phyloP scores from a whole-genome alignment of 2,329 filamentous ascomycete species.

The Dactylellina leptospora region DNA sequence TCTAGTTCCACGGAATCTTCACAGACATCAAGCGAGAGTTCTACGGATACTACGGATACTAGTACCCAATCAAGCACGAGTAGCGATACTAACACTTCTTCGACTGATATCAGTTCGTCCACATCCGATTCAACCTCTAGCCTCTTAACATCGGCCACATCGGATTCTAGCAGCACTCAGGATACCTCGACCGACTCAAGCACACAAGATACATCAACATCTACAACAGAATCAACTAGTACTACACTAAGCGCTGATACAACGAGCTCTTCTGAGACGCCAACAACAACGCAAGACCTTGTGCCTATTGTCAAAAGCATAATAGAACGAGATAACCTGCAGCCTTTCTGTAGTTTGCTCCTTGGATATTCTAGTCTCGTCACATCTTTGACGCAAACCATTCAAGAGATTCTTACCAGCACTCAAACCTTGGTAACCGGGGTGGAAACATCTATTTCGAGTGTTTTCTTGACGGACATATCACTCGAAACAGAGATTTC shows the following conservation, averaged over 20 bases:
- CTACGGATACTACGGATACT: not conserved
- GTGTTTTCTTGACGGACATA: not conserved
- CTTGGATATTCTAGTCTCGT: not conserved
- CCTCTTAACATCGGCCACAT: no score
- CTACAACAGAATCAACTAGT: no score
- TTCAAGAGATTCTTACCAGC: constrained; percentile 4
- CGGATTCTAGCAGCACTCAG: no score
- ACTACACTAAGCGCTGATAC: no score
- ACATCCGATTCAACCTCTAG: not conserved
- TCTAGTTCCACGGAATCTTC: not conserved
- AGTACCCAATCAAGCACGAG: not conserved
- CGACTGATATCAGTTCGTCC: not conserved
- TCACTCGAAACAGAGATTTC: not conserved
- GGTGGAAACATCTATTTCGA: not conserved
- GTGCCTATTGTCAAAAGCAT: not conserved
- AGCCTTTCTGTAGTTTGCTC: not conserved
- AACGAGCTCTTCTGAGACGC: no score
- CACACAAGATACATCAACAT: not conserved
- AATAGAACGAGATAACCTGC: not conserved
- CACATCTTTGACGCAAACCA: not conserved
- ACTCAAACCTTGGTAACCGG: constrained; percentile 2
- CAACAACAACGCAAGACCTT: not conserved
- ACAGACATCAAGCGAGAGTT: no score
- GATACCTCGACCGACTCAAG: not conserved
- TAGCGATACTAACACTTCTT: not conserved